Evolutionary conservation across 805 yeast species (phyloP), one percentile per base, ranked within the genome.

Genomic region (Tetrapisispora nanseiensis): DNA sequence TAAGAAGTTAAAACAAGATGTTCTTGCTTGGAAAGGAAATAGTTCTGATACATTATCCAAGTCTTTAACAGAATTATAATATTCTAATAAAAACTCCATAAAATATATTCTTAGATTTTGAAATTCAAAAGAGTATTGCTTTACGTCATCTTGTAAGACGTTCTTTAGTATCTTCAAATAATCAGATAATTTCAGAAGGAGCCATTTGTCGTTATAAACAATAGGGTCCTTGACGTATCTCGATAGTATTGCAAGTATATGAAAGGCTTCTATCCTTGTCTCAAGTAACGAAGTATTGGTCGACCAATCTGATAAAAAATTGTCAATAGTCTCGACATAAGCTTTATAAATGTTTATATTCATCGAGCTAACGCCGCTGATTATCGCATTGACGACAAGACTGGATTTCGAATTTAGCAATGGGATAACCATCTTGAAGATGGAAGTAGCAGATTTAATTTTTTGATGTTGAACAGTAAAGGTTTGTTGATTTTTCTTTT

Each of bases 301-400:
- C 39, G 68, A 65, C 84, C 85, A 74, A 7, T 69, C 71, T 8
- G 67, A 69, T 41, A 85, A 61, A 2, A 75, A 70, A 1, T 76
- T 70, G 11, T 83, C 86, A 11, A 86, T 66, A 44, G 81, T 81
- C 51, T 87, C 95, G 26, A 90, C 63, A 40, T 90, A 73, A 0
- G 95, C 80, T 49, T 74, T 77, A 69, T 86, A 87, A 13, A 89
- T 86, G 61, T 92, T 92, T 46, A 89, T 79, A 59, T 92, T 92
- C 61, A 89, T 77, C 47, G 94, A 86, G 48, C 95, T 82, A 41
- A 94, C 62, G 0, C 97, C 97, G 2, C 82, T 67, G n/a, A 87
- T 86, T 13, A 89, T 78, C 0, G 97, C 92, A 48, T 89, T 95
- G 46, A 85, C 70, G 8, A 92, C 75, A 49, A 78, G 68, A 3